Evolutionary conservation across 2,329 filamentous ascomycete species (phyloP).

Genomic region (Curvularia eragrostidis): DNA sequence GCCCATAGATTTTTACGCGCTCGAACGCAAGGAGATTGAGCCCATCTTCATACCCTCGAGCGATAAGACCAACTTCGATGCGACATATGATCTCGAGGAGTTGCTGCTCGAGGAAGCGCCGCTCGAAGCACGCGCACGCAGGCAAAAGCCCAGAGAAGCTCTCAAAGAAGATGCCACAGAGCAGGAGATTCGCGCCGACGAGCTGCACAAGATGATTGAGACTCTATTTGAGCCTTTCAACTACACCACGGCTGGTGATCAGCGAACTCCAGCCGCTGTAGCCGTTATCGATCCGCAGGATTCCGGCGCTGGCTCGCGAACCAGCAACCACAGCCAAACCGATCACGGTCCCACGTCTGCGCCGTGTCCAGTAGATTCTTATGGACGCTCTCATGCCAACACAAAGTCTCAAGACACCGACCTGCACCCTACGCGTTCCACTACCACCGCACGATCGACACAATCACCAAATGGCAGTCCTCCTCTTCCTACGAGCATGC

Average conservation of each 20-base stretch:
- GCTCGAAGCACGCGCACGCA: conserved; percentile 85
- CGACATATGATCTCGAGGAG: conserved; percentile 96
- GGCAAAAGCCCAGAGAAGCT: conserved; percentile 91
- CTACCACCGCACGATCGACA: conserved; percentile 50
- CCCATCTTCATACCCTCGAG: conserved; percentile 92
- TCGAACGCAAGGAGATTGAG: conserved; percentile 86
- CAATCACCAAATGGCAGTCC: conserved; percentile 58
- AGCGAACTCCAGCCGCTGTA: conserved; percentile 60
- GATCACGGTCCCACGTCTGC: conserved; percentile 43
- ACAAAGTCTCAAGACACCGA: conserved; percentile 49
- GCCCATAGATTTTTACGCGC: conserved; percentile 78
- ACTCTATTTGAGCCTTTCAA: conserved; percentile 94
- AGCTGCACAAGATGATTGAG: conserved; percentile 93
- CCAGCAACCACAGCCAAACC: conserved; percentile 46
- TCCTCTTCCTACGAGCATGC: conserved; percentile 45
- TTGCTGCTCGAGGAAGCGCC: conserved; percentile 92
- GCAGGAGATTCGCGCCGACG: conserved; percentile 92
- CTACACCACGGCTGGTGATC: conserved; percentile 83
- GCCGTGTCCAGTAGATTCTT: conserved; percentile 42
- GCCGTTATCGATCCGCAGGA: conserved; percentile 40
- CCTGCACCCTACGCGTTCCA: conserved; percentile 46
- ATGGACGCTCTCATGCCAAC: conserved; percentile 39
- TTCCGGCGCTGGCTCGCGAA: conserved; percentile 37
- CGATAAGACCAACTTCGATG: conserved; percentile 99
- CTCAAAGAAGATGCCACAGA: conserved; percentile 93